Evolutionary conservation across 495 filamentous ascomycete species (phyloP), one percentile per base, ranked within the genome.

Genomic region (Mycothermus thermophilus): DNA sequence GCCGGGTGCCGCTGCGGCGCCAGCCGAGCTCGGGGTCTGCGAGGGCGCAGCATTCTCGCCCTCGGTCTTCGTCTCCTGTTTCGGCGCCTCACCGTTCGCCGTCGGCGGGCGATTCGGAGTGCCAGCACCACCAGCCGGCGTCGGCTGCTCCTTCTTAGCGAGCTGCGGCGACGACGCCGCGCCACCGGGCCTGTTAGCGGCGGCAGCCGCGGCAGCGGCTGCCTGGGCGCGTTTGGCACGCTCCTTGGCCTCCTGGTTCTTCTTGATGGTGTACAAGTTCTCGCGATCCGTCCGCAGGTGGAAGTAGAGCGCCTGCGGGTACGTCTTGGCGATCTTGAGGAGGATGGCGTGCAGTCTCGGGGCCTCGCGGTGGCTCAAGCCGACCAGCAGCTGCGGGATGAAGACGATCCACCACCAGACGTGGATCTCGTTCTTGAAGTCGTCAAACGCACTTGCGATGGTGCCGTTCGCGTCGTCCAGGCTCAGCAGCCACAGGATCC

Each of bases 341-440:
- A 99, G 64, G 22, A 99, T 78, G 29, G 61, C 67, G 37, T 87
- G 76, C 40, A 85, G 78, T 30, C 92, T 74, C n/a, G 73, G 71
- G 11, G 84, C 86, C 58, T 99, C 92, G 37, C 83, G 83, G 43
- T 93, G 79, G 8, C 78, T 82, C 39, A 96, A 64, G 34, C 85
- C 87, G 26, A 80, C 83, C 18, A 99, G 68, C 27, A 99, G 72
- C 52, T 99, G 92, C 15, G 92, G 92, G 44, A 99, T 95, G 54
- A 86, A 99, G 0, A 90, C 95, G 37, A 95, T 95, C 92, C 92
- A 99, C 57, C 95, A 96, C 92, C 92, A 99, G 12, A 90, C 80
- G 1, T 84, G 86, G 5, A 80, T 85, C 25, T 99, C 92, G 27
- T 86, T 92, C 63, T 94, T 94, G 63, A 83, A 96, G 39, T 82